Percentiles rank a stretch among this genome's conserved stretches.
Conservation (phyloP, 139 green algal genomes). For the Coelastrella sp. region DNA sequence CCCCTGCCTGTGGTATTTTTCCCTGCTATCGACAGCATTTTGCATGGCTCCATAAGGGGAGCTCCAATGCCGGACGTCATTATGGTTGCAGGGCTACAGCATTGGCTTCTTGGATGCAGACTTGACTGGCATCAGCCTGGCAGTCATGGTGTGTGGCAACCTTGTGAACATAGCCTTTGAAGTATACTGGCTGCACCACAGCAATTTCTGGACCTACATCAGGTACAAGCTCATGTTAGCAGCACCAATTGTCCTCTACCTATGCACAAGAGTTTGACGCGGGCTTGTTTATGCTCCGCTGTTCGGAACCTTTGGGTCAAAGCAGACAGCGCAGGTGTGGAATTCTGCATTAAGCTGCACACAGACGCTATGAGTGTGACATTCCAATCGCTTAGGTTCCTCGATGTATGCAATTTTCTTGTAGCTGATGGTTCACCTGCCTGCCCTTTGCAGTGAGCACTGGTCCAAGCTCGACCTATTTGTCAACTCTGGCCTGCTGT, state of each 20-base stretch:
- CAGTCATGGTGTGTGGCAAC: neutral
- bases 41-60: too few species aligned
- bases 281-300: too few species aligned
- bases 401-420: too few species aligned
- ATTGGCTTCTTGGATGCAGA: neutral
- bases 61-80: neutral
- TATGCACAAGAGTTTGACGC: too few species aligned
- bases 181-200: neutral
- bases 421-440: neutral
- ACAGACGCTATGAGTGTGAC: too few species aligned
- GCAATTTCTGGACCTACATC: neutral
- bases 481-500: constrained; percentile 28
- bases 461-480: neutral
- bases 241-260: too few species aligned
- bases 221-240: neutral
- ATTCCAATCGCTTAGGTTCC: too few species aligned
- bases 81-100: neutral
- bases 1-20: too few species aligned
- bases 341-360: too few species aligned
- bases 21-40: too few species aligned
- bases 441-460: neutral
- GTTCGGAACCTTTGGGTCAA: too few species aligned
- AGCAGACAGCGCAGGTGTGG: too few species aligned
- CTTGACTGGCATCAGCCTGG: neutral
- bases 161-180: neutral